phyloP scores from a whole-genome alignment of 202 grass and related monocot species.

The Hordeum pubiflorum region DNA sequence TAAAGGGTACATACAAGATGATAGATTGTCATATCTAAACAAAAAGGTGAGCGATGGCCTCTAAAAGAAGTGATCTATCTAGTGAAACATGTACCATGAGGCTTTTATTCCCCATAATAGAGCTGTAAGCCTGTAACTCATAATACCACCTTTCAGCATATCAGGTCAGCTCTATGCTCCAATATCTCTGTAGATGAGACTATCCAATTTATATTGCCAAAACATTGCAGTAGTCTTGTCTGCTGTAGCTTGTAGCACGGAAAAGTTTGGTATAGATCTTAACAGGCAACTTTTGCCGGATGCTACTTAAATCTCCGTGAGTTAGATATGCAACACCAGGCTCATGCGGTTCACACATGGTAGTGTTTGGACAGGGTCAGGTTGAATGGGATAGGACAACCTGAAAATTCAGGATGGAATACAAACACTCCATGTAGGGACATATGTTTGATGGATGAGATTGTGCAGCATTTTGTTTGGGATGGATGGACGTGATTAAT shows the following conservation, averaged over 20 bases:
- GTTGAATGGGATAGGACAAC: neutral
- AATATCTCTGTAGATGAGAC: neutral
- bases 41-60: neutral
- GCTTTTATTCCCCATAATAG: neutral
- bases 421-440: neutral
- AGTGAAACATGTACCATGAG: neutral
- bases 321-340: neutral
- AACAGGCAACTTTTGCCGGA: neutral
- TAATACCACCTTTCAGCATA: neutral
- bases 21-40: neutral
- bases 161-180: neutral
- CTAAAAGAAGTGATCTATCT: neutral
- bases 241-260: neutral
- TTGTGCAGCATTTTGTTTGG: neutral
- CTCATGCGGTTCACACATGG: neutral
- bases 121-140: neutral
- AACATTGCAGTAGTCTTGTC: neutral
- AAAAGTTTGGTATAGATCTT: neutral
- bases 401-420: neutral
- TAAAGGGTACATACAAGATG: neutral
- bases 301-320: no score
- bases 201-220: neutral
- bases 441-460: neutral
- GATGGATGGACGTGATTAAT: neutral
- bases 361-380: neutral